These are phyloP conservation scores for Choanephora cucurbitarum DNA, from an alignment of 371 early-diverging fungal genomes.

Conservation along the genomic window DNA sequence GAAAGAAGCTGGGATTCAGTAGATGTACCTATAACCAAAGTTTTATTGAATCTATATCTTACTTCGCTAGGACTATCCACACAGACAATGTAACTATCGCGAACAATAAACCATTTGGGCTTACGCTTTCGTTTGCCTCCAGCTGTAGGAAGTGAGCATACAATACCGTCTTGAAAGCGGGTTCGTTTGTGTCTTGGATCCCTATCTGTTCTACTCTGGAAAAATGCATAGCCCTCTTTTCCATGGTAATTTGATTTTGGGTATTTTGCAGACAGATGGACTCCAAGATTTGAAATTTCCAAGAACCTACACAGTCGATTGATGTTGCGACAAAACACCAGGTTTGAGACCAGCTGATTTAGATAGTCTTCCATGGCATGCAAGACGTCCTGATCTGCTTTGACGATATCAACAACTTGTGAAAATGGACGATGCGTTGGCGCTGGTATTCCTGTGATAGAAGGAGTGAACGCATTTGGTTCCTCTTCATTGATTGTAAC, in stretches of 20 bases:
- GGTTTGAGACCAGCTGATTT: constrained; percentile 30
- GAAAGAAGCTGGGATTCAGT: background rate
- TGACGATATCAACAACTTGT: constrained; percentile 18
- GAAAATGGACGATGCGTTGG: background rate
- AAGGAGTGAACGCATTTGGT: too few relatives aligned
- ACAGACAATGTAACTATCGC: constrained; percentile 61
- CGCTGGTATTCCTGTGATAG: too few relatives aligned
- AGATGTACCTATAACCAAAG: too few relatives aligned
- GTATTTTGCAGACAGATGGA: constrained; percentile 37
- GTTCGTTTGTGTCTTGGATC: constrained; percentile 18
- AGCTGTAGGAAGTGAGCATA: constrained; percentile 16
- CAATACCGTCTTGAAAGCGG: constrained; percentile 12
- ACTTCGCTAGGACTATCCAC: constrained; percentile 36
- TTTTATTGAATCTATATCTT: constrained; percentile 1
- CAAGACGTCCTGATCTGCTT: constrained; percentile 34
- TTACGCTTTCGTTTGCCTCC: constrained; percentile 13
- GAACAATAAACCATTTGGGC: constrained; percentile 61
- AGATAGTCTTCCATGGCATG: constrained; percentile 55
- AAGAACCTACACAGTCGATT: constrained; percentile 60
- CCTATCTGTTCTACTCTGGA: constrained; percentile 30
- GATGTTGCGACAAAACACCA: constrained; percentile 40
- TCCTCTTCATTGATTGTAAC: background rate
- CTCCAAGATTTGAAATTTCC: constrained; percentile 56
- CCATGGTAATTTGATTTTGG: constrained; percentile 53
- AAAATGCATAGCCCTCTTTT: constrained; percentile 57